A percentile compares a stretch with the other conserved stretches of the same genome.
Evolutionary conservation across 441 rosid species (phyloP).

Genomic region (Adansonia rubrostipa): DNA sequence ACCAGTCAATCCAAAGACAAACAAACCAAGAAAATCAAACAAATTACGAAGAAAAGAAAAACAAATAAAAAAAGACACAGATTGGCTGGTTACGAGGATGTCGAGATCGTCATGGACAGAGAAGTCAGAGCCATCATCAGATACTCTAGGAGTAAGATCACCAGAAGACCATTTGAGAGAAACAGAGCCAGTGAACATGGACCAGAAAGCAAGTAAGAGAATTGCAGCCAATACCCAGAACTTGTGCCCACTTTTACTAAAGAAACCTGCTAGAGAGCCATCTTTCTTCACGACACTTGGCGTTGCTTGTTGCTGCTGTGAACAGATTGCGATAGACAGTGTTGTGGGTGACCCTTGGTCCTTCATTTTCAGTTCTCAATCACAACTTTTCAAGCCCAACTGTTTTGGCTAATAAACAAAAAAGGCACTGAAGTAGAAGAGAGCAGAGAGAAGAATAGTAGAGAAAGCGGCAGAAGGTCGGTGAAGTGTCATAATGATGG

Average conservation of each 20-base stretch:
- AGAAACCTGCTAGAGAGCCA: slow-evolving; percentile 31
- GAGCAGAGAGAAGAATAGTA: not conserved
- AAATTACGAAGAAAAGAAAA: slow-evolving; percentile 2
- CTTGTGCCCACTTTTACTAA: slow-evolving; percentile 51
- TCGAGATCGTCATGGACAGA: slow-evolving; percentile 54
- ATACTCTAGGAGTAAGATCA: slow-evolving; percentile 34
- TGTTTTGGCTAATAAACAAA: not conserved
- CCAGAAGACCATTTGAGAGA: slow-evolving; percentile 64
- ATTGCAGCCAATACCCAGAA: slow-evolving; percentile 62
- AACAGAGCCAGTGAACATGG: slow-evolving; percentile 69
- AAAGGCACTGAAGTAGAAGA: not conserved
- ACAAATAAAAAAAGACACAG: not conserved
- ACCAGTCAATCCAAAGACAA: not conserved
- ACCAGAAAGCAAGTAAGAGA: slow-evolving; percentile 62
- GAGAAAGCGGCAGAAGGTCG: not conserved
- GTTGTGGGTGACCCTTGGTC: slow-evolving; percentile 28
- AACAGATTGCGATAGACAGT: slow-evolving; percentile 26
- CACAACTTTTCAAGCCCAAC: not conserved
- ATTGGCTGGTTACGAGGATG: slow-evolving; percentile 40
- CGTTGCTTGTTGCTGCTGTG: slow-evolving; percentile 25
- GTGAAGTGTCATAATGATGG: slow-evolving; percentile 17
- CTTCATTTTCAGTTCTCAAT: slow-evolving; percentile 37
- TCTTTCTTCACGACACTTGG: slow-evolving; percentile 32
- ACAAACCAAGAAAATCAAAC: not conserved
- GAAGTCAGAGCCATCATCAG: slow-evolving; percentile 27